Percentiles rank a stretch among this genome's conserved stretches.
Evolutionary conservation across 1,284 basidiomycete species (phyloP).

Genomic region (Sphagnurus paluster): DNA sequence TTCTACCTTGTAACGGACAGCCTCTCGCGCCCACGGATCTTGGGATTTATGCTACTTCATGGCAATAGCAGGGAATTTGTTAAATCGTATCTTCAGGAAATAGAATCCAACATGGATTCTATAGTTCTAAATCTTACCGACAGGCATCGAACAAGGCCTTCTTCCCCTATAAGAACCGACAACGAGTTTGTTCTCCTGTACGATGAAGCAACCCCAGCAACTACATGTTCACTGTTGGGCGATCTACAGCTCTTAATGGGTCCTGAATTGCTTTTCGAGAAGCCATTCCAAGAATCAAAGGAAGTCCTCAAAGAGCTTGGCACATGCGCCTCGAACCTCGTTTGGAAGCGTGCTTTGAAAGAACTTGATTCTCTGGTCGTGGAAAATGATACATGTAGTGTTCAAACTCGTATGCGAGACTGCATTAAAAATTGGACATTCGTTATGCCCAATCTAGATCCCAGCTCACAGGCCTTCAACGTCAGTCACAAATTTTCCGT

Average conservation of each 20-base stretch:
- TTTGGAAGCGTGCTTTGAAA: conserved; percentile 57
- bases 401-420: conserved; percentile 34
- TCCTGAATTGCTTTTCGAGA: conserved; percentile 35
- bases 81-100: conserved; percentile 35
- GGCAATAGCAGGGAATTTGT: conserved; percentile 31
- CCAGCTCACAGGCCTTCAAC: conserved; percentile 56
- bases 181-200: conserved; percentile 49
- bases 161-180: conserved; percentile 31
- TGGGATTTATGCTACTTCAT: conserved; percentile 39
- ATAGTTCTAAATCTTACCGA: conserved; percentile 34
- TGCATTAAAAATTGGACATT: conserved; percentile 58
- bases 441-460: conserved; percentile 57
- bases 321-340: conserved; percentile 60
- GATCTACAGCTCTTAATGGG: conserved; percentile 38
- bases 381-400: conserved; percentile 36
- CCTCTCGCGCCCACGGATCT: conserved; percentile 40
- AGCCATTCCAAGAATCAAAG: conserved; percentile 46
- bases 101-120: conserved; percentile 41
- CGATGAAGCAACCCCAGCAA: conserved; percentile 25
- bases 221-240: conserved; percentile 31
- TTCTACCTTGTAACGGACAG: conserved; percentile 40
- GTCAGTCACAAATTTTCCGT: conserved; percentile 63
- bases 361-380: conserved; percentile 34
- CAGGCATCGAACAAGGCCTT: conserved; percentile 29
- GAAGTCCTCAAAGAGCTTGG: conserved; percentile 54